phyloP scores from a whole-genome alignment of 1,284 basidiomycete genomes.

The Cutaneotrichosporon sp. region DNA sequence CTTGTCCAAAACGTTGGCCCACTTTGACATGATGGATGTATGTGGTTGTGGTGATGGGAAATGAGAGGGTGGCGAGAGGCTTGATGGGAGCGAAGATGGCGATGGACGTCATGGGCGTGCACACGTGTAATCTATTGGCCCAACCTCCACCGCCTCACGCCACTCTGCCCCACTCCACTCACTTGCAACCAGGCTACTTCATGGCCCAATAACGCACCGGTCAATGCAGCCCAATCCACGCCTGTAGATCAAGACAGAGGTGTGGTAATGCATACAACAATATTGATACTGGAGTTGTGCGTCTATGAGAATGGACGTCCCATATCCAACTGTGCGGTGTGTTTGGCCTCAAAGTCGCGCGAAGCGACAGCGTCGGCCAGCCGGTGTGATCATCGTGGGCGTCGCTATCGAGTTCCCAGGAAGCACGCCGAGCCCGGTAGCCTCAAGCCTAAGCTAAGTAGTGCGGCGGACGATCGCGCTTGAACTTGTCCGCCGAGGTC shows the following conservation, averaged over 20 bases:
- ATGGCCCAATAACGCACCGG: not conserved
- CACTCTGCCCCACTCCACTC: not conserved
- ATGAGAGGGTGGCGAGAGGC: not conserved
- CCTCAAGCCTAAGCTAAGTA: too few relatives aligned
- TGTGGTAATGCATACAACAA: constrained; percentile 9
- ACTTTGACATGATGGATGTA: constrained; percentile 16
- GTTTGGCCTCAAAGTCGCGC: too few relatives aligned
- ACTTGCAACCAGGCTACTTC: not conserved
- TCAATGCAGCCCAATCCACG: not conserved
- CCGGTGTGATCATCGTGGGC: too few relatives aligned
- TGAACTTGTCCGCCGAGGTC: not conserved
- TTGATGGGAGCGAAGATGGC: not conserved
- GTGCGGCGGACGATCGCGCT: not conserved
- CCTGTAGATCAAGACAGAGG: not conserved
- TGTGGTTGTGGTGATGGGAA: constrained; percentile 4
- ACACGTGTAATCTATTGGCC: not conserved
- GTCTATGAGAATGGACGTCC: not conserved
- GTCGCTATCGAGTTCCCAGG: too few relatives aligned
- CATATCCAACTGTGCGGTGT: not conserved
- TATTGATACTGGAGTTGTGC: not conserved
- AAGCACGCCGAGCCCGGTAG: too few relatives aligned
- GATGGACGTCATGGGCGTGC: constrained; percentile 3
- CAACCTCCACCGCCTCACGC: not conserved
- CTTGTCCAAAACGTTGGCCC: constrained; percentile 33
- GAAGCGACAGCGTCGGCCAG: too few relatives aligned